Conservation (phyloP, 1,284 basidiomycete genomes). For the Anthracocystis panici-leucophaei region DNA sequence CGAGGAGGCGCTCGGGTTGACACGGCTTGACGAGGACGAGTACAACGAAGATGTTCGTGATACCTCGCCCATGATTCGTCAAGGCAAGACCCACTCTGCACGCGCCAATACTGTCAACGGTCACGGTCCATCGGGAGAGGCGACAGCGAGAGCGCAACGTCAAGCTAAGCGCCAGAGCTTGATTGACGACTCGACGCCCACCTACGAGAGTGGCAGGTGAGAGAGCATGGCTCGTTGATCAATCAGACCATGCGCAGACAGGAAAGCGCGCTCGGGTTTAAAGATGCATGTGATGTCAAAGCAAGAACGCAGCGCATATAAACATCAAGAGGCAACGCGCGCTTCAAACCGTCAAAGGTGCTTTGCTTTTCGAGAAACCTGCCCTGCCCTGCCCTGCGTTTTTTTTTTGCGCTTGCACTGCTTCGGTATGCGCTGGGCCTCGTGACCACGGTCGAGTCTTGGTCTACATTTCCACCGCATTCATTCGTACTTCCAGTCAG, state of each 20-base stretch:
- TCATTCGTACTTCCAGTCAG: too few relatives aligned
- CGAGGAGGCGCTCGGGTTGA: slow-evolving; percentile 59
- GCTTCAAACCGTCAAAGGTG: neutral
- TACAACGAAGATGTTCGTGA: slow-evolving; percentile 44
- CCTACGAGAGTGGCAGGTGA: slow-evolving; percentile 25
- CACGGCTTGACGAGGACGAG: slow-evolving; percentile 58
- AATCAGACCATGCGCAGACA: neutral
- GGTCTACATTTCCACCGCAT: too few relatives aligned
- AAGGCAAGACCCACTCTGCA: slow-evolving; percentile 28
- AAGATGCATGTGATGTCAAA: neutral
- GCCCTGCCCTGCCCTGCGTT: neutral
- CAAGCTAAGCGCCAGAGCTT: slow-evolving; percentile 45
- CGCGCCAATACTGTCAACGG: slow-evolving; percentile 15
- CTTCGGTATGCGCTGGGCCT: neutral
- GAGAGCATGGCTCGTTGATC: neutral
- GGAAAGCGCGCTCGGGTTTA: neutral
- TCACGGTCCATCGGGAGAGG: slow-evolving; percentile 17
- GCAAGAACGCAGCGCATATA: slow-evolving; percentile 1
- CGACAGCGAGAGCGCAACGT: slow-evolving; percentile 26
- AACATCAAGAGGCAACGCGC: neutral
- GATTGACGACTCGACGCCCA: slow-evolving; percentile 38
- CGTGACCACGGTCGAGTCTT: neutral
- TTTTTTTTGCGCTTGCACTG: neutral
- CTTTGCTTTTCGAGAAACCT: neutral
- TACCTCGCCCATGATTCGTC: slow-evolving; percentile 47